Evolutionary conservation across 768 basidiomycete genomes (phyloP).

Genomic region (Mycena kentingensis): DNA sequence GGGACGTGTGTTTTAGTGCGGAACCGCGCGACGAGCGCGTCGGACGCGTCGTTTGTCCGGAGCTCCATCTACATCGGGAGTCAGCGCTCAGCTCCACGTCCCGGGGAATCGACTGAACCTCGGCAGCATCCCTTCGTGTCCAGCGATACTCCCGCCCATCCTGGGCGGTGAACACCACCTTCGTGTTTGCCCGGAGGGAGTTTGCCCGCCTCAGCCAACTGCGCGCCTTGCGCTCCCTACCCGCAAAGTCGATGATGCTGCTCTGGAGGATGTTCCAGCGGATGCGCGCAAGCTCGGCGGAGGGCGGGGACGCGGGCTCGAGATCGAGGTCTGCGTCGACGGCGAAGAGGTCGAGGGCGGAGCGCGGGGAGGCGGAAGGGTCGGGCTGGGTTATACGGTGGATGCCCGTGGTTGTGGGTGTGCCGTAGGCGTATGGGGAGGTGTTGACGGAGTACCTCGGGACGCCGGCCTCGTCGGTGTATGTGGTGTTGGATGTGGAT

Average conservation of each 20-base stretch:
- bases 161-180: neutral
- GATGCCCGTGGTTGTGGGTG: neutral
- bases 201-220: neutral
- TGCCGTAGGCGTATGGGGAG: neutral
- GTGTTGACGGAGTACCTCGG: neutral
- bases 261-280: neutral
- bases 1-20: neutral
- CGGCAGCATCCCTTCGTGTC: no score
- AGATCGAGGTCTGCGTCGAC: neutral
- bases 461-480: conserved; percentile 2
- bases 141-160: conserved; percentile 1
- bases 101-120: no score
- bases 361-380: neutral
- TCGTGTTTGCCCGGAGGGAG: neutral
- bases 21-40: neutral
- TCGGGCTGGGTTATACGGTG: neutral
- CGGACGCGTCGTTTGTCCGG: neutral
- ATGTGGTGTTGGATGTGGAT: neutral
- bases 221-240: neutral
- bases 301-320: no score
- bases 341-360: neutral
- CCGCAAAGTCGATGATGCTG: neutral
- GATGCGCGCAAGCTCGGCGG: neutral
- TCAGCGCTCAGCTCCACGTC: no score
- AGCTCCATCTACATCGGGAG: neutral